phyloP scores from a whole-genome alignment of 306 rosid genomes.

The Ormosia emarginata region DNA sequence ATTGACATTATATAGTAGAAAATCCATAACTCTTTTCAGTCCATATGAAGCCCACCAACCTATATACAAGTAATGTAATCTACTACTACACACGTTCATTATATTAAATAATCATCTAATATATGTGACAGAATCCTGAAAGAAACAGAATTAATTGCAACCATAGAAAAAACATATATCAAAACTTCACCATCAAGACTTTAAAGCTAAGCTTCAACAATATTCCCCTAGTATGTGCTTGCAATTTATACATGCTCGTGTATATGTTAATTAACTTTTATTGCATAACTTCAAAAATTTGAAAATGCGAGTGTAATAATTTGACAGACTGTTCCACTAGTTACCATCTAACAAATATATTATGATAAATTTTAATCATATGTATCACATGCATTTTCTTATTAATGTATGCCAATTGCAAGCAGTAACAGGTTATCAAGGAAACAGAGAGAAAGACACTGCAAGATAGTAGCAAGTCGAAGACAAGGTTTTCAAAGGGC shows the following conservation, averaged over 20 bases:
- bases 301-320: background rate
- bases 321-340: background rate
- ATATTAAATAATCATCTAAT: background rate
- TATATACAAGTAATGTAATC: background rate
- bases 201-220: constrained; percentile 13
- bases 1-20: background rate
- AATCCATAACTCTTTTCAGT: background rate
- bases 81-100: background rate
- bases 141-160: background rate
- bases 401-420: background rate
- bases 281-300: background rate
- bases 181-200: background rate
- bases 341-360: constrained; percentile 4
- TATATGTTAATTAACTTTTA: background rate
- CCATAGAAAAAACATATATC: background rate
- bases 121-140: background rate
- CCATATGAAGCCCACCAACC: background rate
- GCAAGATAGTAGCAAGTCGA: background rate
- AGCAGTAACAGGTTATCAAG: constrained; percentile 11
- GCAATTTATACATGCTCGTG: background rate
- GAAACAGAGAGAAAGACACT: background rate
- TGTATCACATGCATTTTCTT: background rate
- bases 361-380: background rate
- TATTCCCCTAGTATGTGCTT: background rate
- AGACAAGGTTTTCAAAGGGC: constrained; percentile 7